Conservation (phyloP, 306 rosid species). For the Acmispon strigosus region DNA sequence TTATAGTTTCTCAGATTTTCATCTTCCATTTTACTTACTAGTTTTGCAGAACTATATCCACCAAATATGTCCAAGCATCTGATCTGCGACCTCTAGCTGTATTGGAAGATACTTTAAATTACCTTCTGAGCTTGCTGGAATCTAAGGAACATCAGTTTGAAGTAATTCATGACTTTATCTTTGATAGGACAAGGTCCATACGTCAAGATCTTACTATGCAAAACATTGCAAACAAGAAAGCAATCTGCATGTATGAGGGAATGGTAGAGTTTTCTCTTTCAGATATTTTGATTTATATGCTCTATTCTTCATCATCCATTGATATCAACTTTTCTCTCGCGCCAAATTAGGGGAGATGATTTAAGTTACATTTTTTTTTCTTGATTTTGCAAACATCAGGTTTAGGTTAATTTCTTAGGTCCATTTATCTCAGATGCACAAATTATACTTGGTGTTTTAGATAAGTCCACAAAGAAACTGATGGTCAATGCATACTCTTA, state of each 20-base stretch:
- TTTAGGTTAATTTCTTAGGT: neutral
- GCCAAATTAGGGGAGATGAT: neutral
- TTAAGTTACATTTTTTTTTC: neutral
- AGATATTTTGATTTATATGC: neutral
- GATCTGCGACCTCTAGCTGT: slow-evolving; percentile 76
- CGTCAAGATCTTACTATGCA: slow-evolving; percentile 94
- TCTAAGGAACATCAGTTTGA: slow-evolving; percentile 57
- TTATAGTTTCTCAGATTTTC: slow-evolving; percentile 1
- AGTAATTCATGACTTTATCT: slow-evolving; percentile 79
- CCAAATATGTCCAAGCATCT: slow-evolving; percentile 51
- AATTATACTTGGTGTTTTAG: neutral
- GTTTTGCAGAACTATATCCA: slow-evolving; percentile 88
- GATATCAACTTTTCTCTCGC: neutral
- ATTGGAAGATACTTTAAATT: slow-evolving; percentile 62
- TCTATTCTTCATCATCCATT: neutral
- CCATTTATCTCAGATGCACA: neutral
- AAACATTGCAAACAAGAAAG: slow-evolving; percentile 50
- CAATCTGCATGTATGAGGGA: slow-evolving; percentile 59
- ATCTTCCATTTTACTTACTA: slow-evolving; percentile 23
- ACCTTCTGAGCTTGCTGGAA: slow-evolving; percentile 55
- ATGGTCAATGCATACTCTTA: neutral
- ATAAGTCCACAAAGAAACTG: neutral
- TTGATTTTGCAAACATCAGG: slow-evolving; percentile 7
- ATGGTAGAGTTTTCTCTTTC: slow-evolving; percentile 50
- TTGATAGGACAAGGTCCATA: slow-evolving; percentile 90